A percentile compares a stretch with the other conserved stretches of the same genome.
Conservation (phyloP, 2,329 filamentous ascomycete species). For the Ophiostoma populinum region DNA sequence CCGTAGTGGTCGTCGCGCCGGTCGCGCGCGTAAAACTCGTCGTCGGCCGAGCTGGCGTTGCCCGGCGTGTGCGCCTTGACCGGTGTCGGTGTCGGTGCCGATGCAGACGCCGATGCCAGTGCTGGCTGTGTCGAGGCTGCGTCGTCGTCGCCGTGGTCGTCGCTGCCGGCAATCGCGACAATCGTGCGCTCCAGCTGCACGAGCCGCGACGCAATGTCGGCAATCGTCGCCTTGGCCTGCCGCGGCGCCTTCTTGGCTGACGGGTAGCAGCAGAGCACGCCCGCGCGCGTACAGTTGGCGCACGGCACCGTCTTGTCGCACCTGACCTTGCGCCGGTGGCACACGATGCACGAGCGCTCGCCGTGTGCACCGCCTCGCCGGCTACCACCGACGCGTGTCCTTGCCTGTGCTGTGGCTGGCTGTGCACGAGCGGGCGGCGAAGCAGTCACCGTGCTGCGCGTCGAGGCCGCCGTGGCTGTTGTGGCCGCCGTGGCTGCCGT, state of each 20-base stretch:
- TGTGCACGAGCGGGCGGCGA: neutral
- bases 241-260: constrained; percentile 7
- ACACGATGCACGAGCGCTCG: constrained; percentile 14
- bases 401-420: neutral
- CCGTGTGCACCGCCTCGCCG: neutral
- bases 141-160: neutral
- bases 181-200: constrained; percentile 13
- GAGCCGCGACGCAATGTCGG: constrained; percentile 13
- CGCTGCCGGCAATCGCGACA: constrained; percentile 12
- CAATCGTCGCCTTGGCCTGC: constrained; percentile 12
- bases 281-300: constrained; percentile 11
- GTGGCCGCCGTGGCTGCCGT: neutral
- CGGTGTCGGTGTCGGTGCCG: no score
- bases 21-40: neutral
- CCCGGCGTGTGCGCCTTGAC: no score
- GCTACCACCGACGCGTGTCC: neutral
- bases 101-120: neutral
- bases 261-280: constrained; percentile 14
- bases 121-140: neutral
- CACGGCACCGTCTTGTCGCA: constrained; percentile 15
- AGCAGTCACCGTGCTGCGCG: no score
- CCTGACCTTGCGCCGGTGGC: constrained; percentile 14
- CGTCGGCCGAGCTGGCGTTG: neutral
- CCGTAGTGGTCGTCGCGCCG: neutral
- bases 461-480: neutral